A percentile compares a stretch with the other conserved stretches of the same genome.
Evolutionary conservation across 371 early-diverging fungal genomes (phyloP).

Genomic region (Zancudomyces culisetae): DNA sequence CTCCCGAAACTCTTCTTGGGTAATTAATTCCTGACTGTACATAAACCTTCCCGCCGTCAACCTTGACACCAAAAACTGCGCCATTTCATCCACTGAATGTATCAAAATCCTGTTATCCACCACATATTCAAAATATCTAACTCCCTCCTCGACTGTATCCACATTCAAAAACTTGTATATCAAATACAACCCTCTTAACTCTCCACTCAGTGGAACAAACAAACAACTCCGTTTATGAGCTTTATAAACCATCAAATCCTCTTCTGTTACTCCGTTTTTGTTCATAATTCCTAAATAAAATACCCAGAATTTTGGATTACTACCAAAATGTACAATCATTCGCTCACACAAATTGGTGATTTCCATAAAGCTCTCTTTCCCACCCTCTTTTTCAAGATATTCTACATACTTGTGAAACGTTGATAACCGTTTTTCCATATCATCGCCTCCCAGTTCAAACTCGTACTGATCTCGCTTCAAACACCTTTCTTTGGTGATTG

Average conservation of each 20-base stretch:
- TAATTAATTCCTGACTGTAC: background rate
- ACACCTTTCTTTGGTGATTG: background rate
- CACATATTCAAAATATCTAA: background rate
- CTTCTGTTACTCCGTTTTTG: background rate
- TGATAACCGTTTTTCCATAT: background rate
- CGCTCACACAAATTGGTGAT: background rate
- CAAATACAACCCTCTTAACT: background rate
- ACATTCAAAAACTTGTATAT: background rate
- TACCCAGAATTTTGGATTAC: background rate
- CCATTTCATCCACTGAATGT: constrained; percentile 1
- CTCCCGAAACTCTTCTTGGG: background rate
- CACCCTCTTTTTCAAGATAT: background rate
- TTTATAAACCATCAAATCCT: background rate
- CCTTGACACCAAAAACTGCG: background rate
- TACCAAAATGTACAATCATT: background rate
- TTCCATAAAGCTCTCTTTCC: background rate
- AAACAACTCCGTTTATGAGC: background rate
- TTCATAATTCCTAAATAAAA: background rate
- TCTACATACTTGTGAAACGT: background rate
- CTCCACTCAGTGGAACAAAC: background rate
- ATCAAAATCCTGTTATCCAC: background rate
- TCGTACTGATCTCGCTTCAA: background rate
- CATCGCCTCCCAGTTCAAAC: background rate
- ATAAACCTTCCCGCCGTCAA: background rate
- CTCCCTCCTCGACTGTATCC: background rate